These are phyloP conservation scores for Vaccinium corymbosum DNA, from an alignment of 148 eudicot species.

Conservation along the genomic window DNA sequence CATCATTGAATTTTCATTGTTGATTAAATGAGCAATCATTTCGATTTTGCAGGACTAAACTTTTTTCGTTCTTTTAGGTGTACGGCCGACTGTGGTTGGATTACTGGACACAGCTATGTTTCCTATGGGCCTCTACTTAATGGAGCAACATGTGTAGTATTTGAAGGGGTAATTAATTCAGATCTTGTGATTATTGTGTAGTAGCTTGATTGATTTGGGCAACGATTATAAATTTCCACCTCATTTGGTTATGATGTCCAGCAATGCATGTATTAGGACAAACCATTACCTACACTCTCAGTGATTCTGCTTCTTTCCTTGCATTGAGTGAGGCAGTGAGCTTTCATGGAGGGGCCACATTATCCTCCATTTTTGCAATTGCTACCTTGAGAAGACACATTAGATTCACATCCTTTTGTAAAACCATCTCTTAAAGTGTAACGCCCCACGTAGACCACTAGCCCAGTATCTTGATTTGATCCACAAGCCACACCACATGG, in stretches of 20 bases:
- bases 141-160: slow-evolving; percentile 79
- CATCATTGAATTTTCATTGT: not conserved
- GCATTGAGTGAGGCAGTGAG: not conserved
- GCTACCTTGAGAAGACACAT: not conserved
- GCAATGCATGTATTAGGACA: not conserved
- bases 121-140: slow-evolving; percentile 98
- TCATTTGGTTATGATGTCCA: not conserved
- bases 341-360: not conserved
- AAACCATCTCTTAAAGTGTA: not conserved
- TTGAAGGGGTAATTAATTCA: slow-evolving; percentile 75
- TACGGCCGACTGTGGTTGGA: slow-evolving; percentile 99
- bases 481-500: too few relatives aligned
- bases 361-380: not conserved
- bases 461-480: too few relatives aligned
- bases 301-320: not conserved
- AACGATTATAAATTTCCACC: not conserved
- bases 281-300: not conserved
- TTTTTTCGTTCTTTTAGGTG: slow-evolving; percentile 48
- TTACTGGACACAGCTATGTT: slow-evolving; percentile 98
- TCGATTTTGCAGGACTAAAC: not conserved
- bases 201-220: not conserved
- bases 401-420: not conserved
- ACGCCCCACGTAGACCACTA: too few relatives aligned
- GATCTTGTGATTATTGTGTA: not conserved
- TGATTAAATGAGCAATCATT: slow-evolving; percentile 9